Percentiles rank a stretch among this genome's conserved stretches.
phyloP scores from a whole-genome alignment of 495 filamentous ascomycete genomes.

The Acidomyces sp. region DNA sequence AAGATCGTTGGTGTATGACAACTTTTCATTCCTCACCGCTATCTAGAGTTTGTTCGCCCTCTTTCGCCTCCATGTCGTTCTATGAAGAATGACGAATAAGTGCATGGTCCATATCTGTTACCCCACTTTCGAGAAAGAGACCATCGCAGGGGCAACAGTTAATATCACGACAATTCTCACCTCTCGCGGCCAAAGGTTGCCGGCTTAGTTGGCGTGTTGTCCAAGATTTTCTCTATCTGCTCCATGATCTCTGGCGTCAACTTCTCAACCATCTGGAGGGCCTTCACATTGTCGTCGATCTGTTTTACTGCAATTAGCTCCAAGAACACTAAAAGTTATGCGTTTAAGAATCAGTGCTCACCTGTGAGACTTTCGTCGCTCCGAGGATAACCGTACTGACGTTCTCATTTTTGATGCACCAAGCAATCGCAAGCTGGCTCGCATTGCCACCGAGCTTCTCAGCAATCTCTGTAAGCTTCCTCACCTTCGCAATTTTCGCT shows the following conservation, averaged over 20 bases:
- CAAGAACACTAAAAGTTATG: no score
- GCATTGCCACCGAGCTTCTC: slow-evolving; percentile 29
- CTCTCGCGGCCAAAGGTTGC: slow-evolving; percentile 23
- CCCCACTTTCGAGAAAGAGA: no score
- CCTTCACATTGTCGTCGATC: slow-evolving; percentile 32
- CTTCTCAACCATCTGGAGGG: slow-evolving; percentile 27
- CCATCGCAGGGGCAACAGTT: no score
- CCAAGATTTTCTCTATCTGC: slow-evolving; percentile 31
- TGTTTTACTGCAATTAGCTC: slow-evolving; percentile 17
- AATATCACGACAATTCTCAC: no score
- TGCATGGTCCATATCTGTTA: no score
- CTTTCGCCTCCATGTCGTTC: slow-evolving; percentile 1
- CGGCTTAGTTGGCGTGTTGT: slow-evolving; percentile 27
- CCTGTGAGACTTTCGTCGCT: slow-evolving; percentile 11
- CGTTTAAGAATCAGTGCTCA: no score
- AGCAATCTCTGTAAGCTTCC: slow-evolving; percentile 29
- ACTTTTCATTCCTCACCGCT: background rate
- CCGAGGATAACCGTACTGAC: slow-evolving; percentile 33
- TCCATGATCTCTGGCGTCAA: slow-evolving; percentile 32
- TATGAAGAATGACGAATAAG: no score
- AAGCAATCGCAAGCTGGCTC: slow-evolving; percentile 28
- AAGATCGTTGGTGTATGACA: background rate
- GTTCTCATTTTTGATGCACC: slow-evolving; percentile 31
- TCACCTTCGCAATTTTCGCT: slow-evolving; percentile 33
- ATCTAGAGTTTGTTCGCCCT: slow-evolving; percentile 2